Evolutionary conservation across 2,329 filamentous ascomycete species (phyloP), one percentile per base, ranked within the genome.

Genomic region (Colletotrichum karsti): DNA sequence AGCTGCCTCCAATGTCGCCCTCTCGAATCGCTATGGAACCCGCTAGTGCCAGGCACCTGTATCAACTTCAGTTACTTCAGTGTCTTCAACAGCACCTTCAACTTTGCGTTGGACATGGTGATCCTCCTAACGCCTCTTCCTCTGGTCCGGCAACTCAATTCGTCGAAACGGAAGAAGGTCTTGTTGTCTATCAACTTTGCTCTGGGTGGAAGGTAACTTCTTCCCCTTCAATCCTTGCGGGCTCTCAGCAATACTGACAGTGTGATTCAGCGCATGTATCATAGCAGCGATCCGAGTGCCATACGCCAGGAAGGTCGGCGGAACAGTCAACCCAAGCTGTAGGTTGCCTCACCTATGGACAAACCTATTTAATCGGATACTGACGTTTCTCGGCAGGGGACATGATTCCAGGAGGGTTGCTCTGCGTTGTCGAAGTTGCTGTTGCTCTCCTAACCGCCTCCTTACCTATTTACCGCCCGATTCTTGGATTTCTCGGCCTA

Each of bases 1-100:
- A 62, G 58, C 58, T 62, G 58, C 26, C 48, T 62, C 5, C 58
- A 62, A n/a, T 62, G 58, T 46, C 48, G 58, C 1, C 58, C 58
- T 2, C 58, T 62, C 35, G 46, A 62, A 35, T n/a, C 46, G 13
- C 12, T 62, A 13, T 62, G 58, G 58, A 20, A 62, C 13, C 6
- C 35, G 4, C 7, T 13, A 22, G 26, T 54, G 22, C 13, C 24
- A 3, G 58, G 58, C 35, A 44, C 18, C 10, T 62, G 58, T n/a
- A 62, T 62, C 37, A 62, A 62, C 35, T 62, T 62, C 12, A 62
- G 58, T n/a, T 35, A 62, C 35, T 62, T 62, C 37, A 62, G 58
- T 35, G 46, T 62, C 35, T 62, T 62, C 46, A 62, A 62, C 48
- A 62, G 58, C 37, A 44, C 22, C 48, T 62, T 62, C 58, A 62